phyloP scores from a whole-genome alignment of 164 flowering plant species.

The Vitis riparia region DNA sequence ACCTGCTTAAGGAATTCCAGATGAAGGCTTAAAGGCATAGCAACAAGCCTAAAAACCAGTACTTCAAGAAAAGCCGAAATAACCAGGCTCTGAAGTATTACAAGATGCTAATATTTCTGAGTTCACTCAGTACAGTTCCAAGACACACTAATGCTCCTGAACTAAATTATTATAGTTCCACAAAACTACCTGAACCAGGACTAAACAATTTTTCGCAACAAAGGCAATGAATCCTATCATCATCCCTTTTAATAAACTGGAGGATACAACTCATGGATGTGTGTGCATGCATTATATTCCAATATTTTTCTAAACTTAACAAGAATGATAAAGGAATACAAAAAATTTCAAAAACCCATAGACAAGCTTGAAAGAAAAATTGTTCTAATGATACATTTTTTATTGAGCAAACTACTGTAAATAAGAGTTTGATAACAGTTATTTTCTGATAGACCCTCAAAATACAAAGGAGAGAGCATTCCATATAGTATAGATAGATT shows the following conservation, averaged over 20 bases:
- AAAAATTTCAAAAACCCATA: too few species aligned
- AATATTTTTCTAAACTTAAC: too few species aligned
- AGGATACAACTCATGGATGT: background rate
- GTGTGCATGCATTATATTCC: too few species aligned
- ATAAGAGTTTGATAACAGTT: too few species aligned
- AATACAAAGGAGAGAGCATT: too few species aligned
- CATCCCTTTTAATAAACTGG: background rate
- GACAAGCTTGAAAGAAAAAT: too few species aligned
- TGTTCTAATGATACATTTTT: too few species aligned
- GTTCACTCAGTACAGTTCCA: background rate
- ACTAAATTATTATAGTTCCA: background rate
- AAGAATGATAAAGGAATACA: too few species aligned
- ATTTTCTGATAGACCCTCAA: too few species aligned
- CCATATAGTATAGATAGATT: too few species aligned
- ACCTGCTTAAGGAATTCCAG: background rate
- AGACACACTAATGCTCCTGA: background rate
- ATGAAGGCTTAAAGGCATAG: background rate
- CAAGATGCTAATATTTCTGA: background rate
- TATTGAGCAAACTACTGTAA: too few species aligned
- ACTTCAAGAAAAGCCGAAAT: background rate
- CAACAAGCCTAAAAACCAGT: background rate
- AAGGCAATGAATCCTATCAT: background rate
- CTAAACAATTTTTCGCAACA: background rate
- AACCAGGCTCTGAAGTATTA: background rate
- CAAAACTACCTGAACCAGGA: background rate